Percentiles rank a stretch among this genome's conserved stretches.
Conservation (phyloP, 192 early-diverging fungal genomes). For the Coemansia sp. region DNA sequence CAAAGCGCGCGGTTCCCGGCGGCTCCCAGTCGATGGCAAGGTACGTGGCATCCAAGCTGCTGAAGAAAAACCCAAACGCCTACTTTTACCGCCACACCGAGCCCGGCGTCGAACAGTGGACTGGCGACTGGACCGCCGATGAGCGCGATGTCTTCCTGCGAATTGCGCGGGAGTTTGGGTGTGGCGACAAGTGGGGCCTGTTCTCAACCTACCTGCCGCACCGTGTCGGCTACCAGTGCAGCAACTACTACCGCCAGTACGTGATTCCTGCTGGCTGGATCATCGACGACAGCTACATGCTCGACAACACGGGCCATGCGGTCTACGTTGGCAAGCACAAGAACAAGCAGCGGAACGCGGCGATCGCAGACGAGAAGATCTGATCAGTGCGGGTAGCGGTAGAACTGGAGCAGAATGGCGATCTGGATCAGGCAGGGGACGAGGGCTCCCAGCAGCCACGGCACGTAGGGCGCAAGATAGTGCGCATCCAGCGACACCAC, state of each 20-base stretch:
- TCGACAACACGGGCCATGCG: conserved; percentile 39
- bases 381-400: conserved; percentile 53
- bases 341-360: conserved; percentile 6
- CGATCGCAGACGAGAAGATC: not conserved
- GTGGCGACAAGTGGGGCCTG: conserved; percentile 56
- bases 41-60: conserved; percentile 61
- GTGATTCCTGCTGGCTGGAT: conserved; percentile 50
- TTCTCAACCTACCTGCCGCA: conserved; percentile 45
- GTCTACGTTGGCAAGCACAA: conserved; percentile 53
- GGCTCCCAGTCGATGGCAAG: conserved; percentile 49
- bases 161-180: conserved; percentile 44
- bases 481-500: conserved; percentile 66
- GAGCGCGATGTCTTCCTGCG: conserved; percentile 62
- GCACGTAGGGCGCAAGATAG: conserved; percentile 67
- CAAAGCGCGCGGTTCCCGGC: conserved; percentile 23
- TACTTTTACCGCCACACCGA: conserved; percentile 79
- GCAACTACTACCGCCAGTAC: conserved; percentile 57
- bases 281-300: conserved; percentile 50
- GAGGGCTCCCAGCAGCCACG: conserved; percentile 75
- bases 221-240: conserved; percentile 56
- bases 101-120: conserved; percentile 74
- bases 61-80: conserved; percentile 76
- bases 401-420: conserved; percentile 72
- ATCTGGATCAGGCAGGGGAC: conserved; percentile 79
- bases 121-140: conserved; percentile 71